Evolutionary conservation across 1,284 basidiomycete species (phyloP), one percentile per base, ranked within the genome.

Genomic region (Hemileia vastatrix): DNA sequence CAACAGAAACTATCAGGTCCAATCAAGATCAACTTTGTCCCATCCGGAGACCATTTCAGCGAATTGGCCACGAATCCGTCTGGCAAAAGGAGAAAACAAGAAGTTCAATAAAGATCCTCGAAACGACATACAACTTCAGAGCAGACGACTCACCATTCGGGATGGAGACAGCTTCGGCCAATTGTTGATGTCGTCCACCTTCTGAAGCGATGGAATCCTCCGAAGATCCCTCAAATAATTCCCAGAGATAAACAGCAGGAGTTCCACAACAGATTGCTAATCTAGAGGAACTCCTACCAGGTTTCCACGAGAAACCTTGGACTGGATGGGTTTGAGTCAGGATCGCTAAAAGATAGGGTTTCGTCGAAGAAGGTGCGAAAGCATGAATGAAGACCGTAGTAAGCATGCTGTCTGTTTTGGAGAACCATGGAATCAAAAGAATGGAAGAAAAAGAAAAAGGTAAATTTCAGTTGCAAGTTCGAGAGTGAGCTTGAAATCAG

Each of bases 11-110:
- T 81, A 49, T 86, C 84, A 68, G 81, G 84, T 66, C 86, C 86
- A 57, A 88, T 61, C 54, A 90, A 71, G 6, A 86, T 76, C 57
- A 90, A 75, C 2, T 86, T 87, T 67, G 86, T 87, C 9, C 88
- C 88, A 70, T 90, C 88, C 8, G 86, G 85, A n/a, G 86, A 82
- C 88, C 88, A 90, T 55, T 76, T 79, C 11, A 88, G 66, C 80
- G 68, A 88, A 86, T 72, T 82, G 80, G 66, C n/a, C n/a, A n/a
- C n/a, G 51, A 70, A 63, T 15, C 67, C 67, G 27, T 70, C 67
- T 62, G 59, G n/a, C 8, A 40, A 15, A 40, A 40, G 36, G 15
- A 40, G 9, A 40, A 40, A 15, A 40, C 15, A 15, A 15, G 8
- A 9, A 15, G 15, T 9, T 40, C 36, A 40, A 40, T 40, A 40